phyloP scores from a whole-genome alignment of 345 rosid genomes.

The Ailanthus altissimus region DNA sequence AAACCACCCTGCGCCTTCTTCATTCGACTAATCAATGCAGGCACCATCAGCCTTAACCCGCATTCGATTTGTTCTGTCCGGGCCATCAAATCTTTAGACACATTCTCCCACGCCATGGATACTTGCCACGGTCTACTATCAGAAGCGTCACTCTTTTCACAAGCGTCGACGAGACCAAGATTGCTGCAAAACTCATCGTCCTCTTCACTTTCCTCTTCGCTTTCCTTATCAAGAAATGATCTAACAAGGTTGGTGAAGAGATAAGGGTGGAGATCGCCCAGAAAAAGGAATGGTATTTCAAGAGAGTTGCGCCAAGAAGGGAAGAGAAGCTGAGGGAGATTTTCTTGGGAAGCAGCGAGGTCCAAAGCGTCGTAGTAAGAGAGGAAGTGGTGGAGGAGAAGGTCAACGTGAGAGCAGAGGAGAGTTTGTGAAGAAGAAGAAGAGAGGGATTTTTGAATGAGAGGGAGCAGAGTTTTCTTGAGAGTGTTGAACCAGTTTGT shows the following conservation, averaged over 20 bases:
- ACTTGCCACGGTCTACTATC: conserved; percentile 43
- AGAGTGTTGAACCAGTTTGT: conserved; percentile 64
- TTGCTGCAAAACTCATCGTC: neutral
- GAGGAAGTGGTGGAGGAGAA: conserved; percentile 71
- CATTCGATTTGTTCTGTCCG: conserved; percentile 78
- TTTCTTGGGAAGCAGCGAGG: conserved; percentile 50
- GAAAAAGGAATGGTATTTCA: conserved; percentile 75
- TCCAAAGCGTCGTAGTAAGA: conserved; percentile 79
- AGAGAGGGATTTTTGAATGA: conserved; percentile 63
- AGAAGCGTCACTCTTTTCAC: neutral
- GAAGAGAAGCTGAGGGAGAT: conserved; percentile 63
- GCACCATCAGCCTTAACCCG: conserved; percentile 78
- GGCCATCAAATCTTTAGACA: conserved; percentile 37
- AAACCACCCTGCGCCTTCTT: conserved; percentile 52
- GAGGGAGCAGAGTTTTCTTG: conserved; percentile 61
- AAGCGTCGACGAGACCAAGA: neutral
- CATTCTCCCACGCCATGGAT: conserved; percentile 62
- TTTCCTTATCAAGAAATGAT: conserved; percentile 51
- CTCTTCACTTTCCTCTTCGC: conserved; percentile 26
- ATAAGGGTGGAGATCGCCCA: conserved; percentile 89
- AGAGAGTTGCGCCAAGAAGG: conserved; percentile 76
- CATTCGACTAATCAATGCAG: conserved; percentile 47
- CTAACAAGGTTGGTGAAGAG: conserved; percentile 77
- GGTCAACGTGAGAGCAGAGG: conserved; percentile 52
- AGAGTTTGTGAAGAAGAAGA: conserved; percentile 43